Percentiles rank a stretch among this genome's conserved stretches.
Evolutionary conservation across 768 basidiomycete genomes (phyloP).

Genomic region (Fistulinella prunicolor): DNA sequence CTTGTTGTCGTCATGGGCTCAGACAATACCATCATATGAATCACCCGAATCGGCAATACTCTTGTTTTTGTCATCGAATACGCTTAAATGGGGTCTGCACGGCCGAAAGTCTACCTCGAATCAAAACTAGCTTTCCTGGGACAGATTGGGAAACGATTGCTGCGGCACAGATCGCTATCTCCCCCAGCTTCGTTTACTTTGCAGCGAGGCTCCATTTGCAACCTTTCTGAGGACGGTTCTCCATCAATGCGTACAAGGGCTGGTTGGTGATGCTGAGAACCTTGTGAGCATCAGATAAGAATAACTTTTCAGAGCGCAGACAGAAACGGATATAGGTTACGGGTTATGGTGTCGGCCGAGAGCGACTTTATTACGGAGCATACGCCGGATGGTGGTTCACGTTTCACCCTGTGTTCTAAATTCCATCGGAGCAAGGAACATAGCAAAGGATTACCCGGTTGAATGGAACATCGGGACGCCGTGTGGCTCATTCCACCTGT

Average conservation of each 20-base stretch:
- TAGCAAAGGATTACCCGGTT: constrained; percentile 41
- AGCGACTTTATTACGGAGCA: constrained; percentile 23
- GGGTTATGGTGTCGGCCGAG: constrained; percentile 12
- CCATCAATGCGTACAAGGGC: constrained; percentile 15
- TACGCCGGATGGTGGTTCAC: constrained; percentile 26
- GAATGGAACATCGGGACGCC: constrained; percentile 24
- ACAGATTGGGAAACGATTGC: constrained; percentile 35
- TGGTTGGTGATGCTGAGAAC: constrained; percentile 29
- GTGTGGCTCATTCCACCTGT: constrained; percentile 20
- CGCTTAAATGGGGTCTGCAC: constrained; percentile 30
- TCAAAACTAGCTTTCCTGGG: constrained; percentile 37
- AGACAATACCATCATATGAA: constrained; percentile 8
- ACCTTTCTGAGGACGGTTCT: constrained; percentile 34
- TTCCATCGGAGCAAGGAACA: constrained; percentile 44
- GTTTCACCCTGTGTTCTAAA: constrained; percentile 45
- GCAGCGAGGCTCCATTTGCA: constrained; percentile 30
- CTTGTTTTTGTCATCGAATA: constrained; percentile 3
- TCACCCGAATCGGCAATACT: constrained; percentile 13
- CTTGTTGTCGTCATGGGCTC: constrained; percentile 14
- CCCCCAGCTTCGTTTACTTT: constrained; percentile 46
- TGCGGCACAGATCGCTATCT: constrained; percentile 47
- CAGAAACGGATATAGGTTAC: constrained; percentile 33
- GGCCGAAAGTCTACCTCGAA: constrained; percentile 32
- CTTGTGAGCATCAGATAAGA: constrained; percentile 36
- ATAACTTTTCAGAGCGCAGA: constrained; percentile 19